These are phyloP conservation scores for Penicillium crystallinum DNA, from an alignment of 495 filamentous ascomycete species.

Conservation along the genomic window DNA sequence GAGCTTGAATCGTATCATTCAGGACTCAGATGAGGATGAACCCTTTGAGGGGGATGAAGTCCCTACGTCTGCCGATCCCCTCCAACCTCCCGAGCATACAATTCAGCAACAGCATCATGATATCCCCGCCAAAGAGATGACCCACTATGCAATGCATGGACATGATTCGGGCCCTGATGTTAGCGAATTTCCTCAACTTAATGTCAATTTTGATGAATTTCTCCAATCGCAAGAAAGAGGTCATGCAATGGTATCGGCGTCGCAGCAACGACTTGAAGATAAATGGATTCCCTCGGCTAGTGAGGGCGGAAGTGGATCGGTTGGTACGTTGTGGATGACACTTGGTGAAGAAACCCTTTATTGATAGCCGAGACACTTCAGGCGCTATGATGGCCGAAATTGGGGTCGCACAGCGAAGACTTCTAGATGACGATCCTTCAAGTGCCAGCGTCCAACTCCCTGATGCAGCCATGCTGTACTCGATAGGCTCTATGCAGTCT, in stretches of 20 bases:
- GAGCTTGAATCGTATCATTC: conserved; percentile 39
- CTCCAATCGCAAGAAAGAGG: conserved; percentile 30
- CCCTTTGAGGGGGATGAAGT: conserved; percentile 27
- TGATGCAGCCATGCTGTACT: conserved; percentile 12
- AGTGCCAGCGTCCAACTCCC: conserved; percentile 12
- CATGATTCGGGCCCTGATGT: conserved; percentile 4
- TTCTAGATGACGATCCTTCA: conserved; percentile 32
- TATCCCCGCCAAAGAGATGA: conserved; percentile 11
- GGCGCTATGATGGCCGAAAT: conserved; percentile 40
- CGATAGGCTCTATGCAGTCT: conserved; percentile 16
- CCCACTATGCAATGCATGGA: conserved; percentile 4
- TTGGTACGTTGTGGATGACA: conserved; percentile 24
- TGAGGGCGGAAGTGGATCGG: conserved; percentile 28
- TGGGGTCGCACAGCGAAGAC: conserved; percentile 30
- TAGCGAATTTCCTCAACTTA: conserved; percentile 14
- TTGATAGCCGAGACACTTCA: background rate
- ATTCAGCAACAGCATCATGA: conserved; percentile 15
- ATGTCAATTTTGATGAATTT: conserved; percentile 39
- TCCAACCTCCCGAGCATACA: conserved; percentile 9
- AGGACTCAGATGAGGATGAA: conserved; percentile 49
- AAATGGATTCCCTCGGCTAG: conserved; percentile 32
- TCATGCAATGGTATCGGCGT: conserved; percentile 19
- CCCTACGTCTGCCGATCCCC: conserved; percentile 18
- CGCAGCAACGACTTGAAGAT: conserved; percentile 37
- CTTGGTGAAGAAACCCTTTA: background rate